A percentile compares a stretch with the other conserved stretches of the same genome.
Evolutionary conservation across 768 basidiomycete genomes (phyloP).

Genomic region (Phanerodontia chrysosporium): DNA sequence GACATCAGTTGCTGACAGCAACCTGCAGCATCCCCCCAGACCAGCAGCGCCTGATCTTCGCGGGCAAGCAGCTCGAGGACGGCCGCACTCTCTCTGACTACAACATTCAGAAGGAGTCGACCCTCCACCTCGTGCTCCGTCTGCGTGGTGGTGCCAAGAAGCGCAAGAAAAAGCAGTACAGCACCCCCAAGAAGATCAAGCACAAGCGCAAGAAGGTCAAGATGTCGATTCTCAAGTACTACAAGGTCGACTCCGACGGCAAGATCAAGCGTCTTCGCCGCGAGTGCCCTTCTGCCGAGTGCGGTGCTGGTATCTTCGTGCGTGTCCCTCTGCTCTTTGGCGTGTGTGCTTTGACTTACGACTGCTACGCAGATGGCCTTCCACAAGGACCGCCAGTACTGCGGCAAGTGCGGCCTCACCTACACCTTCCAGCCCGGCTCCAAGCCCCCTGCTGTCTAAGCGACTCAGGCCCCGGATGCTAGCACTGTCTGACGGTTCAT

Average conservation of each 20-base stretch:
- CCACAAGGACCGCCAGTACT: constrained; percentile 98
- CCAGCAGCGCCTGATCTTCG: constrained; percentile 98
- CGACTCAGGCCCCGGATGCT: not conserved
- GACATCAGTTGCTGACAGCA: not conserved
- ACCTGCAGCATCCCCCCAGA: constrained; percentile 75
- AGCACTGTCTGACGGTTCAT: not conserved
- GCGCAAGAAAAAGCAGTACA: constrained; percentile 99
- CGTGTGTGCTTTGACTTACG: constrained; percentile 16
- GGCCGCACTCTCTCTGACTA: constrained; percentile 94
- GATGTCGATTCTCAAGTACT: constrained; percentile 99
- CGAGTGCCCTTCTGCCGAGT: constrained; percentile 83
- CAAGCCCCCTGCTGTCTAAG: constrained; percentile 70
- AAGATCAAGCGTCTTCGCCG: constrained; percentile 99
- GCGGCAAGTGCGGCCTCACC: constrained; percentile 90
- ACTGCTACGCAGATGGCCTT: constrained; percentile 79
- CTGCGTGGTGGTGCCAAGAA: constrained; percentile 99
- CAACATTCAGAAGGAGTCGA: constrained; percentile 99
- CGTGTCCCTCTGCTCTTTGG: constrained; percentile 23
- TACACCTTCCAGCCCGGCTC: constrained; percentile 80
- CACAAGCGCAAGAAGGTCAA: constrained; percentile 99
- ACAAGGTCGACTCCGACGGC: constrained; percentile 99
- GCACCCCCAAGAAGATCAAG: constrained; percentile 99
- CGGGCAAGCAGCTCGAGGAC: constrained; percentile 99
- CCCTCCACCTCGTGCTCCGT: constrained; percentile 94
- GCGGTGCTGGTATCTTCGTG: constrained; percentile 84